Conservation (phyloP, 2,329 filamentous ascomycete species). For the Gliomastix tumulicola region DNA sequence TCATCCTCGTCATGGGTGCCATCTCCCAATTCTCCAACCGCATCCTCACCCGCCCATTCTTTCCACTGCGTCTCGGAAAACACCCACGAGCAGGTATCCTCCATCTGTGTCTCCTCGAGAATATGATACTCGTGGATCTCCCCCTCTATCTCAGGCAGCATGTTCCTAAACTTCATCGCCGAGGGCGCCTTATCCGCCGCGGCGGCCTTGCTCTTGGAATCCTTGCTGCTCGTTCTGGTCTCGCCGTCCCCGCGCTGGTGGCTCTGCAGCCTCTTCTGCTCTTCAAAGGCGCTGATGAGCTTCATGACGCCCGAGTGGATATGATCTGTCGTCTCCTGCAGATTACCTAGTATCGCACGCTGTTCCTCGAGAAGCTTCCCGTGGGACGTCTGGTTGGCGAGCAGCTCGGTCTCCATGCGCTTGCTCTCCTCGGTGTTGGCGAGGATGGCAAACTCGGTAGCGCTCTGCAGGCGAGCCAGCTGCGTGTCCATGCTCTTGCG, state of each 20-base stretch:
- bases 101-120: constrained; percentile 17
- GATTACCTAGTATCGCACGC: too few species aligned
- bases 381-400: constrained; percentile 15
- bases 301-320: constrained; percentile 18
- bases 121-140: constrained; percentile 15
- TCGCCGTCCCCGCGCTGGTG: too few species aligned
- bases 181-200: constrained; percentile 10
- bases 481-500: constrained; percentile 17
- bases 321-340: constrained; percentile 16
- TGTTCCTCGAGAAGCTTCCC: constrained; percentile 15
- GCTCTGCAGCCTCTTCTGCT: too few species aligned
- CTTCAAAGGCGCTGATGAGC: constrained; percentile 13
- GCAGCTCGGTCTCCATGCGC: constrained; percentile 15
- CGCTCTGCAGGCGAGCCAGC: constrained; percentile 18
- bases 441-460: constrained; percentile 23
- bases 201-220: constrained; percentile 9
- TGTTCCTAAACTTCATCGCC: constrained; percentile 13
- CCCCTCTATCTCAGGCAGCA: constrained; percentile 10
- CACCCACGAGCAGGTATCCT: constrained; percentile 22
- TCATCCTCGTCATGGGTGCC: too few species aligned
- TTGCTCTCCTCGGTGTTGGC: constrained; percentile 21
- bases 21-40: too few species aligned
- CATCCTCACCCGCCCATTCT: constrained; percentile 14
- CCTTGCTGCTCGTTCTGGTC: constrained; percentile 5
- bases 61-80: constrained; percentile 16